Evolutionary conservation across 768 basidiomycete genomes (phyloP).

Genomic region (Filobasidium wieringae): DNA sequence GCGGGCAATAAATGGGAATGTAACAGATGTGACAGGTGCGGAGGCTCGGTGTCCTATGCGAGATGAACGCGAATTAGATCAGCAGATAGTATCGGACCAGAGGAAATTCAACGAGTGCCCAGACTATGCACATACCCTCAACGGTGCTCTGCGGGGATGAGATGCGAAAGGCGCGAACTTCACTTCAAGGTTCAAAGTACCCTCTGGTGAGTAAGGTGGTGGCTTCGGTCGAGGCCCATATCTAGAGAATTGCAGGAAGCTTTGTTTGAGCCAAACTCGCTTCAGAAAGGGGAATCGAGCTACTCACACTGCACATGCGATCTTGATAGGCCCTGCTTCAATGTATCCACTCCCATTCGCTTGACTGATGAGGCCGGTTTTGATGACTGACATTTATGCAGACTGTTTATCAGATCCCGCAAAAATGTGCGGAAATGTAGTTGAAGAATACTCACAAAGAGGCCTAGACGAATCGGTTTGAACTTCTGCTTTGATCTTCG

Average conservation of each 20-base stretch:
- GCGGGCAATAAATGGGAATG: conserved; percentile 68
- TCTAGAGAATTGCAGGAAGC: conserved; percentile 16
- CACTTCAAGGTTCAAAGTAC: conserved; percentile 83
- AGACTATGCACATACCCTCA: conserved; percentile 55
- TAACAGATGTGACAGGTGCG: conserved; percentile 67
- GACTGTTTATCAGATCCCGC: no score
- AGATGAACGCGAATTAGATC: no score
- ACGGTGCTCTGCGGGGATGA: conserved; percentile 60
- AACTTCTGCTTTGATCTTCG: conserved; percentile 46
- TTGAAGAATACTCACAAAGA: conserved; percentile 54
- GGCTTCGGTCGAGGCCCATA: conserved; percentile 54
- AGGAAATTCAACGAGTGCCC: background rate
- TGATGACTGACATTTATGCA: conserved; percentile 66
- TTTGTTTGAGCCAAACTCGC: conserved; percentile 42
- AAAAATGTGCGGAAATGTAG: conserved; percentile 2
- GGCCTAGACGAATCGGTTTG: conserved; percentile 58
- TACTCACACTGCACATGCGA: conserved; percentile 88
- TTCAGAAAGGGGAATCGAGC: conserved; percentile 2
- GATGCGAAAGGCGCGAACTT: conserved; percentile 95
- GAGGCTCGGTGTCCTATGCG: conserved; percentile 80
- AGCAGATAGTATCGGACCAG: no score
- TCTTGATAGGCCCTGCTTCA: conserved; percentile 74
- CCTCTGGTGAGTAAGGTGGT: conserved; percentile 50
- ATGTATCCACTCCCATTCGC: conserved; percentile 96
- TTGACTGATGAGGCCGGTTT: conserved; percentile 78